Base-by-base conservation (phyloP, 257 asterid genomes). In the Lantana camara region DNA sequence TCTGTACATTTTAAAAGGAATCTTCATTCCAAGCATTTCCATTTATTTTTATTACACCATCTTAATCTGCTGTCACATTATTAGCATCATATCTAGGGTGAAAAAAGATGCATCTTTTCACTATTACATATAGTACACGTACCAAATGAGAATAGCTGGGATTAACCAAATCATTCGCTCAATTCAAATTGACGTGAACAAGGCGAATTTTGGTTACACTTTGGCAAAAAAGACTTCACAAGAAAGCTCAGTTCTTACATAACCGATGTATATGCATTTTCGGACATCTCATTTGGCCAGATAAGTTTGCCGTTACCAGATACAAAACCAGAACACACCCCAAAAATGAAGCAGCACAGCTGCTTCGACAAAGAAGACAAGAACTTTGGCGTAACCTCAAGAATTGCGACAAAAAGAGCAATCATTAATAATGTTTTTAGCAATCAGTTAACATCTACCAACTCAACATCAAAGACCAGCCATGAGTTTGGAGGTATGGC, bases 381-480 rank as follows among this genome's bases (percentile, higher is more conserved):
- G 5, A 64, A 44, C 24, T 51, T 7, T 0, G 24, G 56, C 19
- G 50, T 1, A 2, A 35, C 19, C 7, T 16, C 32, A 53, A 2
- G 19, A 50, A 7, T 35, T 27, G 29, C 38, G 32, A 27, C 32
- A 27, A 2, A 27, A 27, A 2, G 57, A 19, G 52, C 29, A 48
- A 51, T 34, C 21, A 1, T 10, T 50, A 0, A 27, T 24, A 64
- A 64, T 29, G 42, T 35, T n/a, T n/a, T n/a, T 10, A 13, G 41
- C 4, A 0, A 68, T 85, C 77, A 93, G 41, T 80, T 80, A 9
- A 83, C 99, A 13, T 66, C 82, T 0, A 84, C 75, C 82, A 93
- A 67, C 87, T 90, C 99, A 53, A 93, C 99, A 49, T 93, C 96
- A 67, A 93, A 90, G 68, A 82, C 77, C 74, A 93, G 82, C 97